Base-by-base conservation (phyloP, 75 land plant genomes). In the Azolla pinnata region DNA sequence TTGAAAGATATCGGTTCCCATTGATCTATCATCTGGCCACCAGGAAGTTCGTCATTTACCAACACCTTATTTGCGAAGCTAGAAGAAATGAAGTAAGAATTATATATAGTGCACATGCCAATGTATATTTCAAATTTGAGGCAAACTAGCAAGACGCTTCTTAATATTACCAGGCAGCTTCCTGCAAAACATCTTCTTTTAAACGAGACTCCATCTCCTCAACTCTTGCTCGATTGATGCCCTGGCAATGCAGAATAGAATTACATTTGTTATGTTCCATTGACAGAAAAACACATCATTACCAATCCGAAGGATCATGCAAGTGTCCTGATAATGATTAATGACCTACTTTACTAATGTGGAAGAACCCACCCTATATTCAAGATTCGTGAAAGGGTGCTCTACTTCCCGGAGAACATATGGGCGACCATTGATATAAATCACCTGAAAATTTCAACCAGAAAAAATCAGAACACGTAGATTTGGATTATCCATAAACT, bases 21-120 rank as follows among this genome's bases (percentile, higher is more conserved):
- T 54, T 85, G 96, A 74, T 92, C 95, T 33, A 92, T 80, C 96
- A 92, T 88, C 67, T 92, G 97, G 61, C 97, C 97, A 83, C 85
- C 89, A 60, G 96, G 97, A 54, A 88, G 67, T 67, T 92, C 97
- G 79, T 92, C 97, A 57, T 84, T 87, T 38, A 92, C 97, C 72
- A 92, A 81, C 61, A 92, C 78, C 68, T 88, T 92, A 65, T 82
- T 79, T 53, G 70, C 74, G 70, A 77, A 92, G 74, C 97, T 92
- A 80, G 14, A 46, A 31, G 56, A 42, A 44, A 54, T 64, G 35
- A 33, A 31, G n/a, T 10, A n/a, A n/a, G n/a, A n/a, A n/a, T n/a
- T n/a, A n/a, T n/a, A n/a, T n/a, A n/a, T n/a, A n/a, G n/a, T n/a
- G n/a, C n/a, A n/a, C n/a, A n/a, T n/a, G n/a, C n/a, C n/a, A n/a